Conservation (phyloP, 257 asterid genomes). For the Rubia yunnanensis region DNA sequence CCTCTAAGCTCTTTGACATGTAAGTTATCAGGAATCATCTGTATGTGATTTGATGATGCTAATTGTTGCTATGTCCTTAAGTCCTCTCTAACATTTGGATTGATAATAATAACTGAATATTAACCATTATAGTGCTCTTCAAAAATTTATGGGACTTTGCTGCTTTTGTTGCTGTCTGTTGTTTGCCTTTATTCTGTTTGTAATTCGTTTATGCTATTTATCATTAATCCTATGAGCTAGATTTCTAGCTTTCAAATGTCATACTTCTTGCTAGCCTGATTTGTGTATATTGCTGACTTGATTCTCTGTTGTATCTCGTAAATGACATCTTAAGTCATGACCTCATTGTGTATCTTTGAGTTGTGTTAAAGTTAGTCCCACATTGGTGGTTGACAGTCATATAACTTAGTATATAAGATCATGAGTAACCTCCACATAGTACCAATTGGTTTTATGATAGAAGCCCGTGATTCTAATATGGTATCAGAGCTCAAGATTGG, state of each 20-base stretch:
- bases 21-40: conserved; percentile 24
- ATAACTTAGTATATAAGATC: too few species aligned
- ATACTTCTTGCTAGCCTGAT: background rate
- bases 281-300: background rate
- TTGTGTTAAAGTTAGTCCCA: too few species aligned
- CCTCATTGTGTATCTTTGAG: background rate
- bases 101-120: too few species aligned
- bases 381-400: too few species aligned
- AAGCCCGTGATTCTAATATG: too few species aligned
- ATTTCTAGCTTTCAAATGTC: background rate
- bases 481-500: too few species aligned
- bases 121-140: background rate
- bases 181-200: background rate
- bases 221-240: background rate
- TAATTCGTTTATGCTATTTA: background rate
- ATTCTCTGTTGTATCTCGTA: background rate
- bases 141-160: background rate
- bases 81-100: background rate
- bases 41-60: background rate
- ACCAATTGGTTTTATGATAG: too few species aligned
- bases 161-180: background rate
- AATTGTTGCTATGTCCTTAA: background rate
- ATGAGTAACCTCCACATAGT: too few species aligned
- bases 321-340: background rate
- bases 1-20: conserved; percentile 71